phyloP scores from a whole-genome alignment of 1,139 yeast genomes.

The Yamadazyma dendronema region DNA sequence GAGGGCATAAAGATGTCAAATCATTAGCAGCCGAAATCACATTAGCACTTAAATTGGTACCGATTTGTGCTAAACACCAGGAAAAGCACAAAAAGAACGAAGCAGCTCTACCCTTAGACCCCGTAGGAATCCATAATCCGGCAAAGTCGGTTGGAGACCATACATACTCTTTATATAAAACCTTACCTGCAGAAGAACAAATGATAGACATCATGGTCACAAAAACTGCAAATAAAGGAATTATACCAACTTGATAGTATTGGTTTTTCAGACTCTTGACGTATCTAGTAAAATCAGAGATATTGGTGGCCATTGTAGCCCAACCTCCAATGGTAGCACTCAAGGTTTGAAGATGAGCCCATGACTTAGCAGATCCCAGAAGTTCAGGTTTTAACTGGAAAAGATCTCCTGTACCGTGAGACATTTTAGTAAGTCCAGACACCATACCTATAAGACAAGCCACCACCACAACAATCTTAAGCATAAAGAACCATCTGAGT shows the following conservation, averaged over 20 bases:
- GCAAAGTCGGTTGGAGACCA: slow-evolving; percentile 16
- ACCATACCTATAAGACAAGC: slow-evolving; percentile 15
- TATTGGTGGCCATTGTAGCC: slow-evolving; percentile 17
- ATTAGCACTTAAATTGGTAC: slow-evolving; percentile 48
- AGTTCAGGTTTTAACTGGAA: slow-evolving; percentile 10
- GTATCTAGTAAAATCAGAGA: slow-evolving; percentile 16
- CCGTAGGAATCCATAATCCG: slow-evolving; percentile 14
- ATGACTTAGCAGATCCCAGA: slow-evolving; percentile 10
- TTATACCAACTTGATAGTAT: slow-evolving; percentile 11
- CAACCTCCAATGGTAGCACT: slow-evolving; percentile 16
- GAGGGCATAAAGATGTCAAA: slow-evolving; percentile 47
- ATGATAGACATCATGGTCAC: slow-evolving; percentile 17
- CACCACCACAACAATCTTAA: slow-evolving; percentile 13
- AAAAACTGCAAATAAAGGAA: slow-evolving; percentile 15
- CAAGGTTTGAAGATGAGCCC: slow-evolving; percentile 12
- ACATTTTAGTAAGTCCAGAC: slow-evolving; percentile 15
- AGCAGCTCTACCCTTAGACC: slow-evolving; percentile 34
- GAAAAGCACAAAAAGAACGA: slow-evolving; percentile 45
- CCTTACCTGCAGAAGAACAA: slow-evolving; percentile 15
- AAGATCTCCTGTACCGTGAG: slow-evolving; percentile 13
- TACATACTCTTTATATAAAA: slow-evolving; percentile 14
- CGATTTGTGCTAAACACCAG: slow-evolving; percentile 45
- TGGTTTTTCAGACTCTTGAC: slow-evolving; percentile 10
- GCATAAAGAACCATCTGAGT: slow-evolving; percentile 15
- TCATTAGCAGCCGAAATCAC: slow-evolving; percentile 56